Base-by-base conservation (phyloP, 306 rosid genomes). In the Pyrus bretschneideri region DNA sequence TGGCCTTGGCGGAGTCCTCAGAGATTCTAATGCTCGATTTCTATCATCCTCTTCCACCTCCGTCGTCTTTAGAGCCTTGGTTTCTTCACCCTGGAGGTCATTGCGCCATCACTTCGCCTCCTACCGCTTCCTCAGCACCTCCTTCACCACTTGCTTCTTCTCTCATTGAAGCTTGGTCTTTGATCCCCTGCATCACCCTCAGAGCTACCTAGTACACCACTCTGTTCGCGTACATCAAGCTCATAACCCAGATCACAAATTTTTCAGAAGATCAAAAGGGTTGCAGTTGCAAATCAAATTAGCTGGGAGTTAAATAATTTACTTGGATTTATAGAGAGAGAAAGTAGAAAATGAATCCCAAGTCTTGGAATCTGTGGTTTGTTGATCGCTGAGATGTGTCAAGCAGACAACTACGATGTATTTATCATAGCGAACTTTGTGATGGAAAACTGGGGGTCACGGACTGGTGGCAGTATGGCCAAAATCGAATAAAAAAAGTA, bases 221-320 rank as follows among this genome's bases (percentile, higher is more conserved):
- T 75, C 88, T 84, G 49, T 83, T 73, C 76, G 21, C 40, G 54
- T 81, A 74, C 85, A 89, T 87, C 84, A 91, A 86, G 67, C 95
- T 89, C 97, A 86, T 91, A 13, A 46, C 83, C 62, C 74, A 19
- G 45, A 46, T 22, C 45, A 11, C 64, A 12, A 3, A 6, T 30
- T 33, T 12, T n/a, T 4, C 23, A 31, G 12, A 23, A 30, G 2
- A 30, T 29, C 45, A 19, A 6, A 49, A 15, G 60, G 73, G 8
- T 46, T 27, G 2, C 25, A 9, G 4, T 49, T 46, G 62, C 9
- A 46, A 23, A 46, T 46, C 52, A 46, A 15, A 15, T 14, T 6
- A 49, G 8, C 11, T 11, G 70, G 2, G 17, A 25, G 5, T 3
- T 12, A 18, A n/a, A 31, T 29, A 11, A 21, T 57, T 23, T 9